Evolutionary conservation across 768 basidiomycete species (phyloP), one percentile per base, ranked within the genome.

Genomic region (Russula abietina): DNA sequence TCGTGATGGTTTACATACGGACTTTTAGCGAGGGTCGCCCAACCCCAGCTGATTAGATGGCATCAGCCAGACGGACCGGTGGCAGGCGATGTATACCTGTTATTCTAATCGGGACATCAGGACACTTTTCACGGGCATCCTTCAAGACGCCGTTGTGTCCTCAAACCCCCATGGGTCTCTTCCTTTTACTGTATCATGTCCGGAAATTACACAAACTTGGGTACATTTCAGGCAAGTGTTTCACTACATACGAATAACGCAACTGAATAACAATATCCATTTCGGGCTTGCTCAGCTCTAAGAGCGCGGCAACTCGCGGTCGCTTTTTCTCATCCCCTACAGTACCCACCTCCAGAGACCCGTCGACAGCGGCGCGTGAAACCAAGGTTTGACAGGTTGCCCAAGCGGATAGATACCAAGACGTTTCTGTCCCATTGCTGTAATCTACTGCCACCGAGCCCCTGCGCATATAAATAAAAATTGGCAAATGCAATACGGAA

Each of bases 201-300:
- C 43, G 61, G 61, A 62, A 57, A 62, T 62, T 16, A 56, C 36
- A 36, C 41, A 30, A 62, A 41, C 24, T 41, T n/a, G 45, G 9
- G 26, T 14, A 45, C 61, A 33, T 12, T 58, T 57, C n/a, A 32
- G 57, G 62, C 32, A 59, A 14, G n/a, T 30, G 22, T 39, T 30
- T 53, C 43, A 45, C 62, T 63, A 30, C 30, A 62, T 48, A 53
- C 19, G 26, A 52, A 53, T 38, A 53, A 26, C 41, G 11, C 52
- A 22, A 45, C n/a, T 45, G n/a, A 22, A 46, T 46, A 22, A 10
- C 22, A 2, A 22, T 46, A 3, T 24, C 57, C 54, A 54, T 59
- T 59, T 55, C 53, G 9, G 58, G 62, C 45, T 12, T 26, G 16
- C 32, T 64, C 58, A 55, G 57, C 62, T 24, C 57, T 41, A 54